Evolutionary conservation across 148 eudicot species (phyloP).

Genomic region (Persicaria tinctoria): DNA sequence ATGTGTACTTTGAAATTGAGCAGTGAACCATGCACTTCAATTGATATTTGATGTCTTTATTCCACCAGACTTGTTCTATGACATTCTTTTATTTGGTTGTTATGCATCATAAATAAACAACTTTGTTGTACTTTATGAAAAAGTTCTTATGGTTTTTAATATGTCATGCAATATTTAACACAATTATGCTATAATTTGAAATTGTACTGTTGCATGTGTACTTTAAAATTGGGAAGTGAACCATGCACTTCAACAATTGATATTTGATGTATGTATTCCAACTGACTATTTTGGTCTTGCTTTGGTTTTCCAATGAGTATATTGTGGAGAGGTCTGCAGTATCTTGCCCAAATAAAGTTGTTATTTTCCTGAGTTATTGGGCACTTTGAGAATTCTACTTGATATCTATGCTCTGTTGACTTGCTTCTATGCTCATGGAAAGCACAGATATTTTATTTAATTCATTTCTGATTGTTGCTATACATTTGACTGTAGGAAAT

Average conservation of each 20-base stretch:
- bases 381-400: neutral
- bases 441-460: neutral
- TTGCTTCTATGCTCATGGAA: conserved; percentile 2
- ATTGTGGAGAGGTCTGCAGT: neutral
- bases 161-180: neutral
- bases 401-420: neutral
- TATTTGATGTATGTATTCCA: neutral
- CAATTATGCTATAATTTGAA: neutral
- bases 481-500: conserved; percentile 12
- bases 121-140: neutral
- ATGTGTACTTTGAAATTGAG: no score
- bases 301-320: neutral
- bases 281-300: neutral
- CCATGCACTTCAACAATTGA: neutral
- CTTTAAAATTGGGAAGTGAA: neutral
- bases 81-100: neutral
- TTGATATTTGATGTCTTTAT: no score
- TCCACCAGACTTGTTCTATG: conserved; percentile 20
- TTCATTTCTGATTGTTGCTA: conserved; percentile 4
- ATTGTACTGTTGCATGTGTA: neutral
- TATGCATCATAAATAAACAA: neutral
- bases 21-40: no score
- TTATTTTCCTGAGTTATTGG: no score
- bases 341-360: neutral
- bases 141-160: neutral